These are phyloP conservation scores for Bolboschoenus planiculmis DNA, from an alignment of 176 grass and related monocot species.

Conservation along the genomic window DNA sequence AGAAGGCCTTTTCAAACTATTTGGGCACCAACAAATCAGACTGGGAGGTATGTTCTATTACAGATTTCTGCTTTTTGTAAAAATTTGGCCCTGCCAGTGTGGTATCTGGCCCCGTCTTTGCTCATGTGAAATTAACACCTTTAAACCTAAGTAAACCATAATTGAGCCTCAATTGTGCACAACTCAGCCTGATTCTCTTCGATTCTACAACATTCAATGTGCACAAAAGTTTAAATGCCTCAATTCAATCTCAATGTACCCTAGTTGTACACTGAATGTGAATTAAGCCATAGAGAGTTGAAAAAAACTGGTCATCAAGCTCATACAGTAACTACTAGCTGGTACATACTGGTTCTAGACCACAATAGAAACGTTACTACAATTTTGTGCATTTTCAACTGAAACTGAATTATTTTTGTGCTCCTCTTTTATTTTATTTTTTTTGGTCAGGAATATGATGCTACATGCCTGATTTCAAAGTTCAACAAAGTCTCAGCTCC, in stretches of 20 bases:
- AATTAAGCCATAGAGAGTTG: neutral
- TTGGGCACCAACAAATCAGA: slow-evolving; percentile 63
- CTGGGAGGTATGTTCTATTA: slow-evolving; percentile 55
- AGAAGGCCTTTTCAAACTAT: slow-evolving; percentile 99
- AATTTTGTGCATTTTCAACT: neutral
- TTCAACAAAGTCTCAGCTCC: slow-evolving; percentile 48
- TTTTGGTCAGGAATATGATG: slow-evolving; percentile 68
- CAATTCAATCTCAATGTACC: neutral
- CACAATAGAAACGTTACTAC: neutral
- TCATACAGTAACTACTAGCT: neutral
- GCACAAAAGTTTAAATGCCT: neutral
- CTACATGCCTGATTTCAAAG: slow-evolving; percentile 64
- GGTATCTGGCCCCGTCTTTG: neutral
- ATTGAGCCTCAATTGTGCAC: neutral
- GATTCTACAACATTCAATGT: neutral
- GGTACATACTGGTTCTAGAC: neutral
- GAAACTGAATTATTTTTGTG: neutral
- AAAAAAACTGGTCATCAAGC: neutral
- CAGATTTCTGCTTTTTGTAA: neutral
- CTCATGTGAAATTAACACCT: neutral
- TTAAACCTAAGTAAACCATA: neutral
- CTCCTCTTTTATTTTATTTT: slow-evolving; percentile 16
- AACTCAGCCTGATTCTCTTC: neutral
- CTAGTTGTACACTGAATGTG: neutral
- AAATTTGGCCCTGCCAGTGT: neutral